Evolutionary conservation across 2,329 filamentous ascomycete genomes (phyloP).

Genomic region (Penicillium digitatum): DNA sequence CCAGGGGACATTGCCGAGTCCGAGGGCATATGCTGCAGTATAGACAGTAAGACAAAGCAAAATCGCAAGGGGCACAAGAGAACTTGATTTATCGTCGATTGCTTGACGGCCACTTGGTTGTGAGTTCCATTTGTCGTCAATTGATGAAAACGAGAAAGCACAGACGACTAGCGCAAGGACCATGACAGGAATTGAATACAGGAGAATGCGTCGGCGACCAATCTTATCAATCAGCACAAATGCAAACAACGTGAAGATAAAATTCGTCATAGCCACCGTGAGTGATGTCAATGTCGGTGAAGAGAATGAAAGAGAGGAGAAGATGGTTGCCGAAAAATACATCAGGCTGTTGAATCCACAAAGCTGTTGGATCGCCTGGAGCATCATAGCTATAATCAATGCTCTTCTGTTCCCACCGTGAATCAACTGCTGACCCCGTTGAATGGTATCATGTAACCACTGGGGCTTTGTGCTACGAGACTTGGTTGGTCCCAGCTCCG

Average conservation of each 20-base stretch:
- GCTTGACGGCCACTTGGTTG: slow-evolving; percentile 19
- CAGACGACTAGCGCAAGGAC: slow-evolving; percentile 65
- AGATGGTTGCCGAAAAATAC: slow-evolving; percentile 86
- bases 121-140: slow-evolving; percentile 46
- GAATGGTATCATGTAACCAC: slow-evolving; percentile 28
- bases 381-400: slow-evolving; percentile 75
- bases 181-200: slow-evolving; percentile 85
- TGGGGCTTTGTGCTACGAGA: slow-evolving; percentile 11
- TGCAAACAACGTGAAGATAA: slow-evolving; percentile 71
- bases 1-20: slow-evolving; percentile 91
- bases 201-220: slow-evolving; percentile 72
- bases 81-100: slow-evolving; percentile 21
- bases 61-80: slow-evolving; percentile 52
- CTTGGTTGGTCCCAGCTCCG: slow-evolving; percentile 37
- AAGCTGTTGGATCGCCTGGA: slow-evolving; percentile 84
- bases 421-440: slow-evolving; percentile 31
- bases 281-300: slow-evolving; percentile 76
- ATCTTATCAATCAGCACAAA: slow-evolving; percentile 73
- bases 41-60: slow-evolving; percentile 75
- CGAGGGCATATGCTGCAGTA: slow-evolving; percentile 79
- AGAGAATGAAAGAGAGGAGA: slow-evolving; percentile 70
- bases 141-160: slow-evolving; percentile 65
- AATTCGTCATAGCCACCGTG: slow-evolving; percentile 77
- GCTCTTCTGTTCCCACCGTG: slow-evolving; percentile 59
- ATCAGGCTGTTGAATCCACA: slow-evolving; percentile 89